These are phyloP conservation scores for Helicocarpus griseus DNA, from an alignment of 2,329 filamentous ascomycete genomes.

Conservation along the genomic window DNA sequence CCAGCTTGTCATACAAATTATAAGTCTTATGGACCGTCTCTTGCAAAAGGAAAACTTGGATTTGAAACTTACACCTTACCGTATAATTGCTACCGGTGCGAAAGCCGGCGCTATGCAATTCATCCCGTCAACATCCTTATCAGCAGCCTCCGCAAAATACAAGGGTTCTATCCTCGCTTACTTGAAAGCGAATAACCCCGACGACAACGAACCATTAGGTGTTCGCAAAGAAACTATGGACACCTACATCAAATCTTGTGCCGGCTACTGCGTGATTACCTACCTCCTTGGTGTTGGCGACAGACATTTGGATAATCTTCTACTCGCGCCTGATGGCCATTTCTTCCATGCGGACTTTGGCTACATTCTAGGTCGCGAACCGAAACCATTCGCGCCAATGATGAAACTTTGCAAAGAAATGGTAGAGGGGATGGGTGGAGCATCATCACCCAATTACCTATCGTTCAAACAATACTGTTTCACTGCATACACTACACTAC, in stretches of 20 bases:
- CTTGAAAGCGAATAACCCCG: slow-evolving; percentile 80
- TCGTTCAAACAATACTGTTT: slow-evolving; percentile 95
- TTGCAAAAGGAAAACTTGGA: slow-evolving; percentile 94
- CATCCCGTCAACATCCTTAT: slow-evolving; percentile 74
- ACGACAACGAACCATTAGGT: slow-evolving; percentile 68
- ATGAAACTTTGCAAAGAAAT: slow-evolving; percentile 98
- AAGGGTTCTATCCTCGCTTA: slow-evolving; percentile 70
- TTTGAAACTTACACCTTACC: slow-evolving; percentile 88
- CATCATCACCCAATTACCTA: slow-evolving; percentile 67
- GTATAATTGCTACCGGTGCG: slow-evolving; percentile 86
- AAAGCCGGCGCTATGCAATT: slow-evolving; percentile 89
- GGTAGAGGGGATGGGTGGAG: slow-evolving; percentile 96
- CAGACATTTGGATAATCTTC: slow-evolving; percentile 87
- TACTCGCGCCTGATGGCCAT: slow-evolving; percentile 78
- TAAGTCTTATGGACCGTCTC: slow-evolving; percentile 93
- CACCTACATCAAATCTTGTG: slow-evolving; percentile 90
- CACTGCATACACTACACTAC: slow-evolving; percentile 80
- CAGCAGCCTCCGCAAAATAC: slow-evolving; percentile 74
- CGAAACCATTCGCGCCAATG: slow-evolving; percentile 90
- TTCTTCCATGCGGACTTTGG: slow-evolving; percentile 99
- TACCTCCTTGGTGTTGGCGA: slow-evolving; percentile 96
- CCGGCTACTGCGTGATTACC: slow-evolving; percentile 96
- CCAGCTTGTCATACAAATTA: slow-evolving; percentile 93
- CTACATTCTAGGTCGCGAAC: slow-evolving; percentile 92
- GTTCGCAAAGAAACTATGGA: slow-evolving; percentile 89